Evolutionary conservation across 371 early-diverging fungal species (phyloP).

Genomic region (Rhizopus delemar): DNA sequence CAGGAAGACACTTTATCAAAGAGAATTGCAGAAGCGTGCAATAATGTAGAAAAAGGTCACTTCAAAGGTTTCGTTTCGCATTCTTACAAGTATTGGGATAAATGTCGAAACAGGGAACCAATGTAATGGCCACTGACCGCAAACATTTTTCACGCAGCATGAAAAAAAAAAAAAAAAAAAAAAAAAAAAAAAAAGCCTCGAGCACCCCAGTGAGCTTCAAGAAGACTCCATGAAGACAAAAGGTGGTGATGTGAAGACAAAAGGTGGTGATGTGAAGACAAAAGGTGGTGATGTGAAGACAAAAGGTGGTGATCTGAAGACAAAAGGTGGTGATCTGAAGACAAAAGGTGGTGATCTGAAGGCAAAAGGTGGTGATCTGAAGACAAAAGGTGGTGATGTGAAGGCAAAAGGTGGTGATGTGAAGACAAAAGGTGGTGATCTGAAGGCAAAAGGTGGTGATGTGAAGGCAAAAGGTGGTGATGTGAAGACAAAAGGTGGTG

Average conservation of each 20-base stretch:
- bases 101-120: background rate
- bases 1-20: slow-evolving; percentile 5
- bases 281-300: background rate
- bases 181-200: too few relatives aligned
- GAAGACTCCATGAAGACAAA: too few relatives aligned
- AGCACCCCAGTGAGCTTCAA: too few relatives aligned
- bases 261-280: background rate
- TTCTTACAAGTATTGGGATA: too few relatives aligned
- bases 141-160: too few relatives aligned
- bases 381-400: background rate
- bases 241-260: background rate
- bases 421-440: too few relatives aligned
- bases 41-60: background rate
- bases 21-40: slow-evolving; percentile 4
- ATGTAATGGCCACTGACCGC: background rate
- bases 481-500: background rate
- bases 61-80: too few relatives aligned
- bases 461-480: background rate
- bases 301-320: background rate
- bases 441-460: too few relatives aligned
- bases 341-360: background rate
- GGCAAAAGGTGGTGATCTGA: background rate
- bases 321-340: background rate
- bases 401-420: background rate
- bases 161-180: too few relatives aligned